These are phyloP conservation scores for Hygrophila difformis DNA, from an alignment of 257 asterid genomes.

Conservation along the genomic window DNA sequence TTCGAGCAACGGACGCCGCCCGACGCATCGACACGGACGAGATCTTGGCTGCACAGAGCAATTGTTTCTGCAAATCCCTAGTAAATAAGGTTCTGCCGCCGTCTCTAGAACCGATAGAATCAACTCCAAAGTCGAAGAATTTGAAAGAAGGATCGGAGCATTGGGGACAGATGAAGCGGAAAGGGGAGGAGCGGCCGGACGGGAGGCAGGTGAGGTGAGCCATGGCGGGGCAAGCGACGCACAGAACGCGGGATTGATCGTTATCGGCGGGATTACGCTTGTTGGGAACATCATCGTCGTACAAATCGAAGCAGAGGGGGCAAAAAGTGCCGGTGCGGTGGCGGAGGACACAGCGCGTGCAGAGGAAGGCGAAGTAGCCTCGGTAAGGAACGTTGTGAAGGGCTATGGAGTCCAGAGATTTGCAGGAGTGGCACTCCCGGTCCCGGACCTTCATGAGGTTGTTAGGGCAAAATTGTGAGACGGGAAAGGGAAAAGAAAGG, in stretches of 20 bases:
- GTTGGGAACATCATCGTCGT: conserved; percentile 13
- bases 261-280: conserved; percentile 8
- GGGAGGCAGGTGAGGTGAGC: conserved; percentile 29
- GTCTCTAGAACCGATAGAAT: neutral
- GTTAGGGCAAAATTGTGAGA: too few relatives aligned
- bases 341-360: conserved; percentile 34
- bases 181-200: conserved; percentile 16
- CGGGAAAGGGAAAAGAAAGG: too few relatives aligned
- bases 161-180: conserved; percentile 24
- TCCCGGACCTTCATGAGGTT: conserved; percentile 14
- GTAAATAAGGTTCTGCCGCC: neutral
- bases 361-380: conserved; percentile 23
- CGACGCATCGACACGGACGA: conserved; percentile 15
- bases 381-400: conserved; percentile 25
- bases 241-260: conserved; percentile 18
- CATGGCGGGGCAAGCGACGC: conserved; percentile 32
- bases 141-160: conserved; percentile 23
- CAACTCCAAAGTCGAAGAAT: conserved; percentile 1
- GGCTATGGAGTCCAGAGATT: conserved; percentile 2
- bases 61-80: conserved; percentile 14
- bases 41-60: conserved; percentile 28
- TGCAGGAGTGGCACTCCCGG: conserved; percentile 16
- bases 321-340: conserved; percentile 22
- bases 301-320: conserved; percentile 27
- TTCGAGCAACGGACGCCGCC: conserved; percentile 29